A percentile compares a stretch with the other conserved stretches of the same genome.
These are phyloP conservation scores for Chenopodium berlandieri DNA, from an alignment of 148 eudicot species.

Conservation along the genomic window DNA sequence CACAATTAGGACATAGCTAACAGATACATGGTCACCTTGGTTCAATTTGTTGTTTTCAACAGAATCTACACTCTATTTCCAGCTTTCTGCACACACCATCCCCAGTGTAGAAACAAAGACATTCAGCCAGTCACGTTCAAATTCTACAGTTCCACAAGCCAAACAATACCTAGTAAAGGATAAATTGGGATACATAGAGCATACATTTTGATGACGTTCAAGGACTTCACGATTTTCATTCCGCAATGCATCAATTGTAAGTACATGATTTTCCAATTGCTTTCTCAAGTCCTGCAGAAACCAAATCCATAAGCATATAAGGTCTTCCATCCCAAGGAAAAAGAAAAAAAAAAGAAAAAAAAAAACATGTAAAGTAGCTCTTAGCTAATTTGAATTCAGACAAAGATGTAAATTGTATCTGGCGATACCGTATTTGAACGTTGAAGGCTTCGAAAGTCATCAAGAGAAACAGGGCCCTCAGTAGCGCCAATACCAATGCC, in stretches of 20 bases:
- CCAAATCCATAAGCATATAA: not conserved
- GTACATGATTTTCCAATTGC: constrained; percentile 75
- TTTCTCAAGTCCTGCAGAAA: constrained; percentile 78
- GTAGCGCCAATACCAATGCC: constrained; percentile 95
- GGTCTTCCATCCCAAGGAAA: not conserved
- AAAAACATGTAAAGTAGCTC: not conserved
- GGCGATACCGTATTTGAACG: constrained; percentile 77
- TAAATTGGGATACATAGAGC: constrained; percentile 4
- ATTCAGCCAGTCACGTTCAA: not conserved
- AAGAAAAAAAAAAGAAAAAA: not conserved
- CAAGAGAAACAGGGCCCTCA: constrained; percentile 93
- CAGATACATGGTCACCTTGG: not conserved
- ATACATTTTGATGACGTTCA: constrained; percentile 79
- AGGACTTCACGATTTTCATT: constrained; percentile 62
- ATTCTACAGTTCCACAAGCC: not conserved
- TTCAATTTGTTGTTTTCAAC: not conserved
- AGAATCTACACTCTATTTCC: not conserved
- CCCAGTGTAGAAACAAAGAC: not conserved
- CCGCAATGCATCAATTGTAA: constrained; percentile 59
- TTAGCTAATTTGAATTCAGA: not conserved
- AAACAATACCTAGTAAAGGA: not conserved
- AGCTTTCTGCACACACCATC: not conserved
- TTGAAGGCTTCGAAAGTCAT: constrained; percentile 93
- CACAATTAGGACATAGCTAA: not conserved
- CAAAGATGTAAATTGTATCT: not conserved